Base-by-base conservation (phyloP, 352 stramenopile genomes). In the Phytophthora kernoviae region DNA sequence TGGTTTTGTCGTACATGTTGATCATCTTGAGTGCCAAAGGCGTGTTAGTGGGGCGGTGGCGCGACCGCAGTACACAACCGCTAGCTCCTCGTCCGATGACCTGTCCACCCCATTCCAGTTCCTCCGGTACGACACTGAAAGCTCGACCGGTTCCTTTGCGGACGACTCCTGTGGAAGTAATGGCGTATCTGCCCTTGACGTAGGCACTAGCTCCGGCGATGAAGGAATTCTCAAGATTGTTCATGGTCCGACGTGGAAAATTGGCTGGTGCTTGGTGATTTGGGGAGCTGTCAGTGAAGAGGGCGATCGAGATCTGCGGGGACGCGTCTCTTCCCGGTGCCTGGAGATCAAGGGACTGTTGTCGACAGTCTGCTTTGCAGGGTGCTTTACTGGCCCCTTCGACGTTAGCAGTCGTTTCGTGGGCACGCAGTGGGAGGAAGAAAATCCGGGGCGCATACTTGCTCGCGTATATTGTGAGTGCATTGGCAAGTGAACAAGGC, bases 21-120 rank as follows among this genome's bases (percentile, higher is more conserved):
- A 96, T 96, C 60, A 94, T 79, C 68, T 96, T 96, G 58, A 96
- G 75, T 17, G 87, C 87, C 12, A 96, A 68, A 39, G 82, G 81
- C 50, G 81, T 93, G 65, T 88, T 79, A 17, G 84, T 90, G 20
- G 85, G 85, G 39, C 59, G 68, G 61, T 94, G 85, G 37, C 75
- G 61, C 27, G 84, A 91, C 40, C 72, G 68, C n/a, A 87, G 66
- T 33, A 94, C 84, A 18, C 64, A 87, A 49, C 84, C 83, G 41
- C 84, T 94, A 32, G 74, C 79, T 39, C 84, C 82, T 48, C 79
- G 81, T 18, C 84, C 84, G 44, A 94, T 91, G n/a, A 88, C 76
- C 9, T 85, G 64, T 15, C 80, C 82, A 53, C 71, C 76, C 80
- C 81, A 93, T 65, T 93, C 84, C 41, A 93, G 65, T 51, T 93